A percentile compares a stretch with the other conserved stretches of the same genome.
phyloP scores from a whole-genome alignment of 306 rosid species.

The Quercus rubra region DNA sequence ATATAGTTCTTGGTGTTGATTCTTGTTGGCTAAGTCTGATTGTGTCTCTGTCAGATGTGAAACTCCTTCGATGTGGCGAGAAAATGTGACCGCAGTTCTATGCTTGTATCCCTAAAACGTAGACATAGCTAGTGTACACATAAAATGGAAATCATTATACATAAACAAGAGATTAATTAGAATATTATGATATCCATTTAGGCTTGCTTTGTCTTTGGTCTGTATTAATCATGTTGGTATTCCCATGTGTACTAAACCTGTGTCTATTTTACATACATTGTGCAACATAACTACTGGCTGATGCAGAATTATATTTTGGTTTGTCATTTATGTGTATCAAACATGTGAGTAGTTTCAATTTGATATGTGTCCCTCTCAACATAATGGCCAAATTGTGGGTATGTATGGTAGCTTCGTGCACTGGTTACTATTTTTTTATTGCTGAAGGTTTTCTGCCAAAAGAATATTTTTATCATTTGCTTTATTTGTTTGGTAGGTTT shows the following conservation, averaged over 20 bases:
- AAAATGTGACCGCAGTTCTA: not conserved
- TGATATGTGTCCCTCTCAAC: not conserved
- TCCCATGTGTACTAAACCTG: not conserved
- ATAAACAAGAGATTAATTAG: not conserved
- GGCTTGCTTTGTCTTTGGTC: not conserved
- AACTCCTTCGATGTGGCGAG: not conserved
- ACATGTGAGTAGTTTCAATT: not conserved
- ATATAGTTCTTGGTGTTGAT: not conserved
- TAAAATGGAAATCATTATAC: not conserved
- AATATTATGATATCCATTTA: not conserved
- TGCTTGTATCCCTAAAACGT: not conserved
- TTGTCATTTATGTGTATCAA: not conserved
- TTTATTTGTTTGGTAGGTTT: not conserved
- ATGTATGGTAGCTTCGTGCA: too few relatives aligned
- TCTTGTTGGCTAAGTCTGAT: not conserved
- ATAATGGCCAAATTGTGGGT: not conserved
- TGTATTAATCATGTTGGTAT: not conserved
- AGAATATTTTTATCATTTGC: not conserved
- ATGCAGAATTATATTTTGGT: not conserved
- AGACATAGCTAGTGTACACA: not conserved
- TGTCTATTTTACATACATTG: not conserved
- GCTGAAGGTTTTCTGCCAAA: not conserved
- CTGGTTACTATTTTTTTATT: not conserved
- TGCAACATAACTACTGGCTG: not conserved
- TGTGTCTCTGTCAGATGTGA: not conserved